Base-by-base conservation (phyloP, 257 asterid species). In the Nicotiana undulata region DNA sequence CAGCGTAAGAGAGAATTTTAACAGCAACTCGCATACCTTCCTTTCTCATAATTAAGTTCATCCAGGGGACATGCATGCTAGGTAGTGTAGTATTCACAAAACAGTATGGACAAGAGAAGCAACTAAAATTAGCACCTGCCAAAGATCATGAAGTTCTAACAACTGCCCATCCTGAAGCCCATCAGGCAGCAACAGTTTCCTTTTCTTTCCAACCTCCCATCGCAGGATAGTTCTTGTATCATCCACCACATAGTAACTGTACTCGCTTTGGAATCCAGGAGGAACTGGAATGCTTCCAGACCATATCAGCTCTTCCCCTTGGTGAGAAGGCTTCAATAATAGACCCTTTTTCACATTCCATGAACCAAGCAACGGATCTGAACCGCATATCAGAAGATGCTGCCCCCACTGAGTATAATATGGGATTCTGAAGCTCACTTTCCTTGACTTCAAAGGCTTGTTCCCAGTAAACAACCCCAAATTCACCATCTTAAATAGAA, bases 341-440 rank as follows among this genome's bases (percentile, higher is more conserved):
- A 96, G 90, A 84, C 99, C 98, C 81, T 85, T 96, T 88, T 94
- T 96, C 86, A 89, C 97, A 79, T 87, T 93, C 99, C 96, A 93
- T 49, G 97, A 89, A 82, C 99, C 99, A 28, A 96, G 95, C 46
- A 90, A 82, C 6, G 94, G 90, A 63, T 88, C 97, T 4, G 98
- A 94, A 56, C 99, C 99, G 81, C 97, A 93, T 22, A 96, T 93
- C 77, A 94, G 88, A 79, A 96, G 85, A 32, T 87, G 88, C 85
- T 96, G 96, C 24, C 99, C 99, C 99, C 99, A 96, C 18, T 92
- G 92, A 49, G 99, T 96, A 58, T 77, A 87, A 85, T 94, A 96
- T 59, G 99, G 99, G 79, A 96, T 89, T 86, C 86, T 87, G 86
- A 96, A 94, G 88, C 87, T 87, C 85, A 93, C 75, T 31, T 81